A percentile compares a stretch with the other conserved stretches of the same genome.
Evolutionary conservation across 176 grass and related monocot genomes (phyloP).

Genomic region (Oryza rufipogon): DNA sequence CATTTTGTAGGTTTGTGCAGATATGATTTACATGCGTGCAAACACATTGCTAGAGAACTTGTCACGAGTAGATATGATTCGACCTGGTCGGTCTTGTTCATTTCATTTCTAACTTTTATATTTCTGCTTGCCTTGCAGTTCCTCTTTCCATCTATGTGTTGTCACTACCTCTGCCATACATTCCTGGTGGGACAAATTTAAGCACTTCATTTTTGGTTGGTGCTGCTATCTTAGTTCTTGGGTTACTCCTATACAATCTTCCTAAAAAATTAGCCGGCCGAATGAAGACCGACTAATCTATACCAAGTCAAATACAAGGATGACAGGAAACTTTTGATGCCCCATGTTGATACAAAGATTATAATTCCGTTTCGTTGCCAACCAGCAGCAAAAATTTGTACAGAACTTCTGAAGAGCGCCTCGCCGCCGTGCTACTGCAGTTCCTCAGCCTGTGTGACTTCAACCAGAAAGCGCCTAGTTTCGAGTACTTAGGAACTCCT

Average conservation of each 20-base stretch:
- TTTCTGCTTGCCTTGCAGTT: slow-evolving; percentile 51
- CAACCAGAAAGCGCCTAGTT: not conserved
- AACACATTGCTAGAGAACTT: not conserved
- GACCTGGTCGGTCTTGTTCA: not conserved
- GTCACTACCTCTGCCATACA: slow-evolving; percentile 77
- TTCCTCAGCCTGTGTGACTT: not conserved
- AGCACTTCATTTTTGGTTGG: slow-evolving; percentile 65
- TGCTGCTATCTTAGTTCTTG: slow-evolving; percentile 65
- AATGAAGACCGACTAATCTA: slow-evolving; percentile 50
- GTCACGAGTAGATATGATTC: not conserved
- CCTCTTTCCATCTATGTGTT: slow-evolving; percentile 75
- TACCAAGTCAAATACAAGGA: not conserved
- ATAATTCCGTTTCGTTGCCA: not conserved
- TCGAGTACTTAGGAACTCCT: not conserved
- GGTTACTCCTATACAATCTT: slow-evolving; percentile 79
- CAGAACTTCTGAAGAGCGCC: slow-evolving; percentile 14
- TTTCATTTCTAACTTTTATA: slow-evolving; percentile 33
- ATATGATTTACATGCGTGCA: not conserved
- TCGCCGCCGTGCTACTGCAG: not conserved
- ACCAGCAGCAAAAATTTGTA: not conserved
- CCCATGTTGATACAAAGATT: slow-evolving; percentile 3
- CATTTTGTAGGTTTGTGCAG: slow-evolving; percentile 2
- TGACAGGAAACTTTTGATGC: not conserved
- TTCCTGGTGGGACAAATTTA: slow-evolving; percentile 61
- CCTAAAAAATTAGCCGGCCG: slow-evolving; percentile 51